A percentile compares a stretch with the other conserved stretches of the same genome.
Evolutionary conservation across 2,329 filamentous ascomycete genomes (phyloP).

Genomic region (Aspergillus eucalypticola): DNA sequence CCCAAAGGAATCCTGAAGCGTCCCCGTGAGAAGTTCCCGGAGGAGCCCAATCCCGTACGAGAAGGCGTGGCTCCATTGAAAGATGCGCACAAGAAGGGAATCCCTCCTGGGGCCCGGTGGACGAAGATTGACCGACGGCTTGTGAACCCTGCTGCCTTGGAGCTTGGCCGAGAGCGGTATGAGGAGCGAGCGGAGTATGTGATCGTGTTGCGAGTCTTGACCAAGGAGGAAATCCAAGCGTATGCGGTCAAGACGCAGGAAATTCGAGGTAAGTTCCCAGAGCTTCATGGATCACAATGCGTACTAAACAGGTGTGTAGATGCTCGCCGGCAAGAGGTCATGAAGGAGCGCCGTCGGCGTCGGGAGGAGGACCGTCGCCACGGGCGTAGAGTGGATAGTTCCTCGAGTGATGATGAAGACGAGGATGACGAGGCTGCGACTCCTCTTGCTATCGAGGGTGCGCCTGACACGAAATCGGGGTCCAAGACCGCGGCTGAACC

Average conservation of each 20-base stretch:
- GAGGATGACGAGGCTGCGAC: constrained; percentile 29
- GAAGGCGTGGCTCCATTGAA: constrained; percentile 95
- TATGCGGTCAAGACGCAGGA: constrained; percentile 80
- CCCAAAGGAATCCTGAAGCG: constrained; percentile 84
- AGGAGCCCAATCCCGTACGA: constrained; percentile 77
- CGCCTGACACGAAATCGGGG: constrained; percentile 23
- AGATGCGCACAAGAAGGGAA: constrained; percentile 72
- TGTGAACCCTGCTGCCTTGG: constrained; percentile 85
- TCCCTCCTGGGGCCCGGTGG: constrained; percentile 80
- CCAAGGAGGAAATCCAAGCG: constrained; percentile 83
- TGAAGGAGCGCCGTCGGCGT: constrained; percentile 39
- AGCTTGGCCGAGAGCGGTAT: constrained; percentile 83
- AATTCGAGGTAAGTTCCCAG: constrained; percentile 66
- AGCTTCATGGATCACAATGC: neutral
- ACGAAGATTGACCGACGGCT: constrained; percentile 87
- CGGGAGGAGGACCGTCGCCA: constrained; percentile 47
- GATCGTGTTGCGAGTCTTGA: constrained; percentile 84
- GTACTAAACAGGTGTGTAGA: constrained; percentile 29
- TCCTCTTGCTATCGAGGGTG: constrained; percentile 35
- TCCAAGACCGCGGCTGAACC: constrained; percentile 6
- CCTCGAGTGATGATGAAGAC: constrained; percentile 41
- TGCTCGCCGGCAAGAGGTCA: constrained; percentile 38
- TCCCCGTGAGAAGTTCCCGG: constrained; percentile 80
- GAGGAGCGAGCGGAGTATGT: constrained; percentile 93
- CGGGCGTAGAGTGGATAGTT: constrained; percentile 30